Base-by-base conservation (phyloP, 768 basidiomycete genomes). In the Lactarius sp. region DNA sequence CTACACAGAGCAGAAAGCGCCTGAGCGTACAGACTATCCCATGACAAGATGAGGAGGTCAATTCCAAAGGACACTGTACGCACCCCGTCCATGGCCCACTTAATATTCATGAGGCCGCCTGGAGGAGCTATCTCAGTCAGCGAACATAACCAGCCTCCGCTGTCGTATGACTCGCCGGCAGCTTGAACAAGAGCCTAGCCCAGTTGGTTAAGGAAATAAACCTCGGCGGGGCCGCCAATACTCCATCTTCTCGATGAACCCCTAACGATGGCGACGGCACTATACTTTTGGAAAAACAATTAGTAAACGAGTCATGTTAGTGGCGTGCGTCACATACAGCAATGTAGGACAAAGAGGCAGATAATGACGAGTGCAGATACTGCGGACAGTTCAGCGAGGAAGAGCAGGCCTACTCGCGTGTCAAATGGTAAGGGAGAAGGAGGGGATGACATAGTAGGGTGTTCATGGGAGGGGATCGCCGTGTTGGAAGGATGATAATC, bases 181-280 rank as follows among this genome's bases (percentile, higher is more conserved):
- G 70, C 69, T 37, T 71, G 71, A 22, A 73, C 63, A n/a, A 73
- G 51, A 39, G 72, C 72, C n/a, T 62, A 71, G 13, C 64, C 57
- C 16, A 73, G 59, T 20, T 72, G 66, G 46, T 64, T 65, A 22
- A 72, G 62, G 31, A 73, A 68, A 44, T 69, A 70, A 51, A 31
- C 22, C 39, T 86, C 81, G 83, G 85, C 78, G n/a, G 56, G 7
- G 31, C 46, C 42, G 8, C 33, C 33, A 18, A 49, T 36, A 14
- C 44, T 47, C 42, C 46, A 57, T 36, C 56, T 41, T 34, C n/a
- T 36, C 10, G 42, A 9, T 34, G 44, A 34, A 13, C 18, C 34
- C 6, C n/a, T 13, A 41, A 2, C 4, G 49, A 51, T 55, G 13
- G 39, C 16, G 27, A 55, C 41, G 5, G 54, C 54, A 18, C 54